phyloP scores from a whole-genome alignment of 345 rosid genomes.

The Dipteronia dyeriana region DNA sequence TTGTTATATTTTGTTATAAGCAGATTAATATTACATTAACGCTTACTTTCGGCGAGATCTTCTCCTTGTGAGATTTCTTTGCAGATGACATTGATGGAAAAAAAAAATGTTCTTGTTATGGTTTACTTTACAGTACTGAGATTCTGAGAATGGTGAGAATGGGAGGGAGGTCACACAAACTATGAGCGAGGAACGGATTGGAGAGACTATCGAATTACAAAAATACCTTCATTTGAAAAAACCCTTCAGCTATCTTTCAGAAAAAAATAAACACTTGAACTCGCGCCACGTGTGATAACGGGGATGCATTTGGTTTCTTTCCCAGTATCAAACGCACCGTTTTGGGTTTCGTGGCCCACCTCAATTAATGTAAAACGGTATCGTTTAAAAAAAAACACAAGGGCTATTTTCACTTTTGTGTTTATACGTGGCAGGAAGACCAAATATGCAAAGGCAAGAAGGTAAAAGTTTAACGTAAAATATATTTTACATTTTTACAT shows the following conservation, averaged over 20 bases:
- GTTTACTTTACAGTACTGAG: conserved; percentile 23
- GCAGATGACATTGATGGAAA: conserved; percentile 61
- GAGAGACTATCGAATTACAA: conserved; percentile 9
- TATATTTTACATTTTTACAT: no score
- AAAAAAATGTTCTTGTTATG: conserved; percentile 25
- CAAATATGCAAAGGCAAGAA: no score
- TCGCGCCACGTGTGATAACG: not conserved
- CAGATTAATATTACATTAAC: not conserved
- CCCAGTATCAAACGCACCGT: not conserved
- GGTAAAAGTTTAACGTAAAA: no score
- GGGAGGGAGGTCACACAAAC: not conserved
- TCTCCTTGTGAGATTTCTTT: conserved; percentile 77
- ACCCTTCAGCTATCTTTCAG: not conserved
- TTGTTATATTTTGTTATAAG: not conserved
- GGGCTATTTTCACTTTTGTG: no score
- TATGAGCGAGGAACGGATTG: not conserved
- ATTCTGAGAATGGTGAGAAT: no score
- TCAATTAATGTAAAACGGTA: no score
- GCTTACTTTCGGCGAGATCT: conserved; percentile 76
- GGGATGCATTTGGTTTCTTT: not conserved
- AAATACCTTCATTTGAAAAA: conserved; percentile 3
- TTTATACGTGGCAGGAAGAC: no score
- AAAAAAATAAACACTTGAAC: not conserved
- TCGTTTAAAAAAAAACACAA: no score
- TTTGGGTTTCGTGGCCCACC: not conserved